Conservation (phyloP, 2,329 filamentous ascomycete genomes). For the Pestalotiopsis sp. region DNA sequence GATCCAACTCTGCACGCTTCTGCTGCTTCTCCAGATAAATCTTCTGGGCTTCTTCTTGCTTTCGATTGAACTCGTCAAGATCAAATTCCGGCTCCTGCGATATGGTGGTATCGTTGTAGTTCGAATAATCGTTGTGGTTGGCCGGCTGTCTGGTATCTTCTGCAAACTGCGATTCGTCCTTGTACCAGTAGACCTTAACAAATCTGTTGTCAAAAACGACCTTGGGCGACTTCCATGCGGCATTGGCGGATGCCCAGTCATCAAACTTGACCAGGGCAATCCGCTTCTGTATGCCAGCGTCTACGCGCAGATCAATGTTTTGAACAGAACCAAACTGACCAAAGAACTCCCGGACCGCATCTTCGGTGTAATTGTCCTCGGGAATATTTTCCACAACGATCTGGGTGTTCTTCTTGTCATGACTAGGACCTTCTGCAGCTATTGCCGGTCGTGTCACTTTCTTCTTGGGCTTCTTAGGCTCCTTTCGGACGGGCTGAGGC, state of each 20-base stretch:
- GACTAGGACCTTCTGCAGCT: slow-evolving; percentile 64
- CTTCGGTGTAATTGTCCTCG: slow-evolving; percentile 68
- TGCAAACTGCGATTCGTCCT: slow-evolving; percentile 45
- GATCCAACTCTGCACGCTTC: slow-evolving; percentile 65
- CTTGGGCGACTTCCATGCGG: slow-evolving; percentile 76
- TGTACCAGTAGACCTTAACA: slow-evolving; percentile 82
- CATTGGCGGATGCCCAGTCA: slow-evolving; percentile 66
- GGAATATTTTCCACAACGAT: slow-evolving; percentile 81
- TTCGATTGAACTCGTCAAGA: slow-evolving; percentile 67
- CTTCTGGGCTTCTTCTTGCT: slow-evolving; percentile 74
- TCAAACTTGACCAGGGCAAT: slow-evolving; percentile 73
- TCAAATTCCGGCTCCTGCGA: slow-evolving; percentile 63
- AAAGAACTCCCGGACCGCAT: slow-evolving; percentile 70
- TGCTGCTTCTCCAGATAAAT: slow-evolving; percentile 66
- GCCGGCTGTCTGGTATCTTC: slow-evolving; percentile 30
- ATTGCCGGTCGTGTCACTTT: slow-evolving; percentile 56
- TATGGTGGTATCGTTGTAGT: slow-evolving; percentile 24
- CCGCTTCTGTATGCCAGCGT: slow-evolving; percentile 53
- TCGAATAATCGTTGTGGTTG: slow-evolving; percentile 29
- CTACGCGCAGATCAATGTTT: slow-evolving; percentile 62
- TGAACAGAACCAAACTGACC: slow-evolving; percentile 69
- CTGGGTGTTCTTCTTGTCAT: slow-evolving; percentile 65
- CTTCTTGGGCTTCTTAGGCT: slow-evolving; percentile 39
- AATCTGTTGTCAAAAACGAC: slow-evolving; percentile 85
- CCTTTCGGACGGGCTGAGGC: slow-evolving; percentile 26